A percentile compares a stretch with the other conserved stretches of the same genome.
Conservation (phyloP, 2,329 filamentous ascomycete genomes). For the Talaromyces sp. region DNA sequence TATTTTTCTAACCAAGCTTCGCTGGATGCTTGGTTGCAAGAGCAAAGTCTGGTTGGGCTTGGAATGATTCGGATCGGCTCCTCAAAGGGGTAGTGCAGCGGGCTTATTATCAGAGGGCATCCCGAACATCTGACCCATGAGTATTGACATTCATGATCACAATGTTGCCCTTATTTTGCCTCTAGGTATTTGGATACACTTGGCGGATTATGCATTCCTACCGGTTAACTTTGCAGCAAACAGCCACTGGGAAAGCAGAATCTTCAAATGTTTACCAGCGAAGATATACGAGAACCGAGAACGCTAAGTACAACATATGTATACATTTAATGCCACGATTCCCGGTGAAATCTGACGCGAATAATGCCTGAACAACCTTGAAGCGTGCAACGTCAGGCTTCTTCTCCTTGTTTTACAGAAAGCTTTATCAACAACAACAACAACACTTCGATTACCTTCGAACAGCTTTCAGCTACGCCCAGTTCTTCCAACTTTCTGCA, state of each 20-base stretch:
- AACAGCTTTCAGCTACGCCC: no score
- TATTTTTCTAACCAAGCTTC: not conserved
- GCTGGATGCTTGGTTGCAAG: conserved; percentile 1
- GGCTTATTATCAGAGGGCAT: no score
- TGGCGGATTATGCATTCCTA: no score
- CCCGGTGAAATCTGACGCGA: not conserved
- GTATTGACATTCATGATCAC: no score
- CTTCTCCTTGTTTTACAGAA: not conserved
- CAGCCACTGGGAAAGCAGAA: no score
- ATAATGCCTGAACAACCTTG: not conserved
- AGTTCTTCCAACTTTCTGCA: no score
- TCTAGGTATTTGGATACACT: no score
- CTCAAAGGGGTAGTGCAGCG: not conserved
- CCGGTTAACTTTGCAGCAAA: no score
- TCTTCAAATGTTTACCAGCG: no score
- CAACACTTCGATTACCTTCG: no score
- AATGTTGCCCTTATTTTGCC: no score
- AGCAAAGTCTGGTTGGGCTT: not conserved
- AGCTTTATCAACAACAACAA: not conserved
- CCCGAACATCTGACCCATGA: no score
- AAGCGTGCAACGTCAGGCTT: not conserved
- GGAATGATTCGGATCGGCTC: not conserved
- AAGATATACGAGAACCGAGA: not conserved
- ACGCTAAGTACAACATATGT: not conserved
- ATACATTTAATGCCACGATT: not conserved